Base-by-base conservation (phyloP, 1,284 basidiomycete species). In the Fomitopsis palustris region DNA sequence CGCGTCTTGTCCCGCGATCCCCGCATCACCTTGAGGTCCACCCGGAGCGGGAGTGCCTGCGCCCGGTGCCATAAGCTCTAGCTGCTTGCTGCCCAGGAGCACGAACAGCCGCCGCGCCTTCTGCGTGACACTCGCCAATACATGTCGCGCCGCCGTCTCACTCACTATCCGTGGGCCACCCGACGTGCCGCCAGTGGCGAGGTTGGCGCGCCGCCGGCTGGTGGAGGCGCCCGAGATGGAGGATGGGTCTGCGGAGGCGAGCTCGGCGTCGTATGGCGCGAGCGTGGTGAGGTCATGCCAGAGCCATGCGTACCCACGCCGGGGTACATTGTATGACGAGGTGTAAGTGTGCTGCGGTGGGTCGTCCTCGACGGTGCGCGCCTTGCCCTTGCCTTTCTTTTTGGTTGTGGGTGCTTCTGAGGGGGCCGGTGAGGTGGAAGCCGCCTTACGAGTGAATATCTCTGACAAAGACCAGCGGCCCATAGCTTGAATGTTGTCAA, bases 211-310 rank as follows among this genome's bases (percentile, higher is more conserved):
- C 61, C 25, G 62, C 61, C 37, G 60, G 64, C 61, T 54, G 33
- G 70, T 68, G 2, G 76, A 71, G 1, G 83, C 86, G 19, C 83
- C 84, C 14, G 81, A 74, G 55, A 90, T 76, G 29, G 85, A 84
- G 1, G 85, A 81, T 9, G 85, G 80, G 65, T 92, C 88, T 5
- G 82, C 81, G 61, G 80, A 84, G 0, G 85, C 79, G 55, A 90
- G 82, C 72, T 97, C 95, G 60, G 83, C 79, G 68, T 90, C 87
- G 75, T 96, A 96, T 2, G 91, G 80, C 25, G 78, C 78, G 64
- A 93, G 87, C 0, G 95, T 96, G 2, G 93, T 91, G 17, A 91
- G 72, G 71, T 95, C 91, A 73, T 96, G 93, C 84, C 92, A 95
- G 16, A 96, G 75, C 87, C 92, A 96, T 6, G 87, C 81, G 73